Percentiles rank a stretch among this genome's conserved stretches.
phyloP scores from a whole-genome alignment of 2,329 filamentous ascomycete genomes.

The Aspergillus glaucus region DNA sequence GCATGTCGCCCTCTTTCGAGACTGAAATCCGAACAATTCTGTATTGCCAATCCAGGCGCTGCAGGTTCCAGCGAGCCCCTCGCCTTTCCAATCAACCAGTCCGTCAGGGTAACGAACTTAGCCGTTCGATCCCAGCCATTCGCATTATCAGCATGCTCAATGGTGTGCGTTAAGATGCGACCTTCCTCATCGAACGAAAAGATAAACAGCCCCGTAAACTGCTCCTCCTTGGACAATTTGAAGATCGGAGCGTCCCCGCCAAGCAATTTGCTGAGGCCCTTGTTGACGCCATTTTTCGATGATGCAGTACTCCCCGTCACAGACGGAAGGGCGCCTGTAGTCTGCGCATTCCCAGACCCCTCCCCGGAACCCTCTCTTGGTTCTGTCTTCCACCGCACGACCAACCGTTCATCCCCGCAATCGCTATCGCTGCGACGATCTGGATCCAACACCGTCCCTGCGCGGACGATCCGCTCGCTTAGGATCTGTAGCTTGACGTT shows the following conservation, averaged over 20 bases:
- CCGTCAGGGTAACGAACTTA: slow-evolving; percentile 82
- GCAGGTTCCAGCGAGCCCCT: slow-evolving; percentile 40
- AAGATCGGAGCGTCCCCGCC: slow-evolving; percentile 48
- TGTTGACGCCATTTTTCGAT: slow-evolving; percentile 29
- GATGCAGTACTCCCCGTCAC: slow-evolving; percentile 13
- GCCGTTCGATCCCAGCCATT: slow-evolving; percentile 77
- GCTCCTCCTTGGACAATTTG: slow-evolving; percentile 55
- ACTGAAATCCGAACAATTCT: slow-evolving; percentile 12
- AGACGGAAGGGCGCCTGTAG: not conserved
- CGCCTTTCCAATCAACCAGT: slow-evolving; percentile 85
- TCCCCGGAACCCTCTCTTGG: slow-evolving; percentile 26
- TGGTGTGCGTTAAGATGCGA: slow-evolving; percentile 77
- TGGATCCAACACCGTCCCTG: slow-evolving; percentile 33
- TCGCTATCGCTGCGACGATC: slow-evolving; percentile 26
- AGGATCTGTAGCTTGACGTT: slow-evolving; percentile 84
- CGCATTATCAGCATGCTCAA: slow-evolving; percentile 84
- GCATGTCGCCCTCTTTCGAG: not conserved
- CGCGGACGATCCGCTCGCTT: slow-evolving; percentile 79
- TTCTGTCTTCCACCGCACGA: slow-evolving; percentile 80
- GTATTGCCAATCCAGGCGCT: slow-evolving; percentile 22
- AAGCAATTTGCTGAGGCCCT: slow-evolving; percentile 42
- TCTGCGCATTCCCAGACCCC: not conserved
- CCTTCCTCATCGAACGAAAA: slow-evolving; percentile 92
- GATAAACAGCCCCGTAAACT: slow-evolving; percentile 86
- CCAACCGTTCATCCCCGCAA: slow-evolving; percentile 63